Evolutionary conservation across 305 asterid species (phyloP).

Genomic region (Solanum hybrid): DNA sequence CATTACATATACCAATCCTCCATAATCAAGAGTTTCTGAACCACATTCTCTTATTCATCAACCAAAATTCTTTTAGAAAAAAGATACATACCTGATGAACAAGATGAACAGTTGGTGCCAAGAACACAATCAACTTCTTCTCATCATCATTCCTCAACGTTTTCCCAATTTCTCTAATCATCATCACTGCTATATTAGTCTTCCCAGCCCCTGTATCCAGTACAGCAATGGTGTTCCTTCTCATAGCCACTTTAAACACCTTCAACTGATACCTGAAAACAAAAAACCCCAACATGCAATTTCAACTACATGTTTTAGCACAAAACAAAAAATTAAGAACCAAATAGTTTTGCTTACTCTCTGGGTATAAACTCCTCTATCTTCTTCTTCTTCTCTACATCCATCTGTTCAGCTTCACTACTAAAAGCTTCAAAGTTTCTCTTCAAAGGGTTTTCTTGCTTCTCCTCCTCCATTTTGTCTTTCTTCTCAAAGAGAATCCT

Average conservation of each 20-base stretch:
- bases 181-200: constrained; percentile 47
- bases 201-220: constrained; percentile 55
- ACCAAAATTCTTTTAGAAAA: background rate
- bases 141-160: constrained; percentile 33
- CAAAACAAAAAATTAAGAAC: background rate
- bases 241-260: constrained; percentile 69
- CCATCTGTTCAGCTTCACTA: constrained; percentile 32
- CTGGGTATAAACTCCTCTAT: constrained; percentile 26
- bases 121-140: constrained; percentile 51
- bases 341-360: constrained; percentile 26
- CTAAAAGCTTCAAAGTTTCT: constrained; percentile 32
- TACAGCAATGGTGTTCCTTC: constrained; percentile 66
- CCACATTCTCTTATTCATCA: background rate
- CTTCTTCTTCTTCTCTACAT: constrained; percentile 18
- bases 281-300: constrained; percentile 8
- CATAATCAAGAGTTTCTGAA: background rate
- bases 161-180: constrained; percentile 63
- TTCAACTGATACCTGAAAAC: constrained; percentile 39
- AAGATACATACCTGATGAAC: constrained; percentile 54
- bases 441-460: constrained; percentile 34
- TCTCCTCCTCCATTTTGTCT: constrained; percentile 28
- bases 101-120: constrained; percentile 80
- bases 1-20: background rate
- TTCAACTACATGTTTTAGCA: background rate
- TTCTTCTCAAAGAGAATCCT: background rate